phyloP scores from a whole-genome alignment of 2,329 filamentous ascomycete species.

The Ceratocystis lukuohia region DNA sequence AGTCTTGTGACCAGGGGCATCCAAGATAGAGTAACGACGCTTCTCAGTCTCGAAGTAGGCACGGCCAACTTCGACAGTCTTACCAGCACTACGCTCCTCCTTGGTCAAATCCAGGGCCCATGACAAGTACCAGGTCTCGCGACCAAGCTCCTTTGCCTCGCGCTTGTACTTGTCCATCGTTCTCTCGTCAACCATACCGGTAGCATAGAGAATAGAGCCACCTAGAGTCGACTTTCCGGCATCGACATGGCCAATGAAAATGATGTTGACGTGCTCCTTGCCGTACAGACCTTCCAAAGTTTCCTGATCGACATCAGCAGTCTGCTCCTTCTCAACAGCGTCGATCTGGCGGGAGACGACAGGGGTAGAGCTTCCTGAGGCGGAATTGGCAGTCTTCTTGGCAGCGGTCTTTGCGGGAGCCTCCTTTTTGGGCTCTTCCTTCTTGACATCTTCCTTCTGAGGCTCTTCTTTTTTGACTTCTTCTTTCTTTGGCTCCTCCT shows the following conservation, averaged over 20 bases:
- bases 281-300: constrained; percentile 92
- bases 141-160: constrained; percentile 88
- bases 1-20: constrained; percentile 94
- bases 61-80: constrained; percentile 93
- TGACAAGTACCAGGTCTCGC: constrained; percentile 97
- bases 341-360: constrained; percentile 60
- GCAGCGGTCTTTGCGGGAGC: constrained; percentile 75
- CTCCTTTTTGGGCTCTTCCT: constrained; percentile 36
- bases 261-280: constrained; percentile 86
- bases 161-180: constrained; percentile 97
- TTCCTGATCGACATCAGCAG: constrained; percentile 54
- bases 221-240: constrained; percentile 95
- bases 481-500: constrained; percentile 30
- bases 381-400: constrained; percentile 67
- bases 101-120: constrained; percentile 97
- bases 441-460: constrained; percentile 34
- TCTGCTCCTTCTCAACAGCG: constrained; percentile 70
- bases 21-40: constrained; percentile 88
- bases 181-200: constrained; percentile 98
- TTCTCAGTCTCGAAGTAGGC: constrained; percentile 96
- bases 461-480: constrained; percentile 37
- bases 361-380: constrained; percentile 74
- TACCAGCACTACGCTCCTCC: constrained; percentile 90
- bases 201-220: constrained; percentile 81
- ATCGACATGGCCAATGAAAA: constrained; percentile 97